Percentiles rank a stretch among this genome's conserved stretches.
Conservation (phyloP, 2,329 filamentous ascomycete genomes). For the Colletotrichum endophyticum region DNA sequence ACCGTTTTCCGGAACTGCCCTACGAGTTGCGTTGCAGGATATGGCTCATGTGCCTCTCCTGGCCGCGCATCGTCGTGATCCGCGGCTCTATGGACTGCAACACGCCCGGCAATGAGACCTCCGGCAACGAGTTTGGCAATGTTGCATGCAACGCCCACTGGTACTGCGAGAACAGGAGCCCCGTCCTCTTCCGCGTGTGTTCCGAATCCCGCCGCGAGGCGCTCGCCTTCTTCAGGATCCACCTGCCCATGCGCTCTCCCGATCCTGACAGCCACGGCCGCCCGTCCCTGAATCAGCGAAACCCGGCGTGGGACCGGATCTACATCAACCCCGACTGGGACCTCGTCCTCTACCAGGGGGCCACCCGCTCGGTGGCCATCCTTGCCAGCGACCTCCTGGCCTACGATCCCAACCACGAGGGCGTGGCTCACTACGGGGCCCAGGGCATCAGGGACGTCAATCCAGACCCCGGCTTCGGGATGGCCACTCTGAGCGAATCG, state of each 20-base stretch:
- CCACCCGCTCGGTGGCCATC: slow-evolving; percentile 3
- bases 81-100: slow-evolving; percentile 2
- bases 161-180: slow-evolving; percentile 24
- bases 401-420: slow-evolving; percentile 15
- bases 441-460: slow-evolving; percentile 14
- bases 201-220: slow-evolving; percentile 20
- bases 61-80: slow-evolving; percentile 20
- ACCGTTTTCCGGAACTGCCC: slow-evolving; percentile 18
- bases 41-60: slow-evolving; percentile 21
- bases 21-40: slow-evolving; percentile 22
- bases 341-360: slow-evolving; percentile 20
- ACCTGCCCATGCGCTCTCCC: slow-evolving; percentile 16
- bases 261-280: slow-evolving; percentile 6
- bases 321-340: slow-evolving; percentile 26
- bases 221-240: slow-evolving; percentile 23
- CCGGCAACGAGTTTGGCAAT: slow-evolving; percentile 13
- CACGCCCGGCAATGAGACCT: not conserved
- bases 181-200: slow-evolving; percentile 21
- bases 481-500: slow-evolving; percentile 16
- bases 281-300: slow-evolving; percentile 10
- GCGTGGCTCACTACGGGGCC: slow-evolving; percentile 19
- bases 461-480: slow-evolving; percentile 11
- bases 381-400: slow-evolving; percentile 23
- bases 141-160: slow-evolving; percentile 14
- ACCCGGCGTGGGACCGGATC: slow-evolving; percentile 19